These are phyloP conservation scores for Sporothrix curviconia DNA, from an alignment of 2,329 filamentous ascomycete genomes.

Conservation along the genomic window DNA sequence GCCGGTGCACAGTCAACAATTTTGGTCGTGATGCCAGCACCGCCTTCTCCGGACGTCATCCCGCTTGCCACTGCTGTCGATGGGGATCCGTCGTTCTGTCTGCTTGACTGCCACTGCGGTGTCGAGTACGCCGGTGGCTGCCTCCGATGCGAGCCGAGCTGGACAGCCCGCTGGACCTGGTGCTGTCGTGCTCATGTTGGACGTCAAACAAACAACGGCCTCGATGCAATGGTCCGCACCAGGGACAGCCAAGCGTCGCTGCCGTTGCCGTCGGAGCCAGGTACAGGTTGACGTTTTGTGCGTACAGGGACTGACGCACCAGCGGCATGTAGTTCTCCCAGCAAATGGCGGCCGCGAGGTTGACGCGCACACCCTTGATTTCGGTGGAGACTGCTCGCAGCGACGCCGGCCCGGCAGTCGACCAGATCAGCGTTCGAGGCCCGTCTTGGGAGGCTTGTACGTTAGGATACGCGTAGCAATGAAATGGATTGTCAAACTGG, in stretches of 20 bases:
- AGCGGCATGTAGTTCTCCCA: slow-evolving; percentile 98
- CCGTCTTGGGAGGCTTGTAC: slow-evolving; percentile 49
- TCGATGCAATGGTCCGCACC: slow-evolving; percentile 76
- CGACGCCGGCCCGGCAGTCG: slow-evolving; percentile 72
- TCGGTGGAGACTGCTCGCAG: slow-evolving; percentile 71
- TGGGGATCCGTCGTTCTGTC: not conserved
- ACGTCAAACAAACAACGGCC: slow-evolving; percentile 78
- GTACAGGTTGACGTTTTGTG: slow-evolving; percentile 87
- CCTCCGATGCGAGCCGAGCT: too few species aligned
- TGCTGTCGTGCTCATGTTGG: slow-evolving; percentile 66
- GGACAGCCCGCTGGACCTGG: not conserved
- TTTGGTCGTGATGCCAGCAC: slow-evolving; percentile 21
- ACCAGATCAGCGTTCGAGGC: slow-evolving; percentile 76
- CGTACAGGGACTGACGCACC: slow-evolving; percentile 74
- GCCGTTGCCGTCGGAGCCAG: slow-evolving; percentile 76
- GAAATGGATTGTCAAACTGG: not conserved
- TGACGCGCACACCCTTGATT: slow-evolving; percentile 72
- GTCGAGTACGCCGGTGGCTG: not conserved
- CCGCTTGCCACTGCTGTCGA: too few species aligned
- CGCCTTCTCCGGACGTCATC: too few species aligned
- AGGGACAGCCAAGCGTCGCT: slow-evolving; percentile 75
- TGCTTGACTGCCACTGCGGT: not conserved
- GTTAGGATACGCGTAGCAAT: not conserved
- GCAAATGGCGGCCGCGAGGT: slow-evolving; percentile 81
- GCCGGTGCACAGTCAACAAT: not conserved